Evolutionary conservation across 176 grass and related monocot genomes (phyloP), one percentile per base, ranked within the genome.

Genomic region (Avena insularis): DNA sequence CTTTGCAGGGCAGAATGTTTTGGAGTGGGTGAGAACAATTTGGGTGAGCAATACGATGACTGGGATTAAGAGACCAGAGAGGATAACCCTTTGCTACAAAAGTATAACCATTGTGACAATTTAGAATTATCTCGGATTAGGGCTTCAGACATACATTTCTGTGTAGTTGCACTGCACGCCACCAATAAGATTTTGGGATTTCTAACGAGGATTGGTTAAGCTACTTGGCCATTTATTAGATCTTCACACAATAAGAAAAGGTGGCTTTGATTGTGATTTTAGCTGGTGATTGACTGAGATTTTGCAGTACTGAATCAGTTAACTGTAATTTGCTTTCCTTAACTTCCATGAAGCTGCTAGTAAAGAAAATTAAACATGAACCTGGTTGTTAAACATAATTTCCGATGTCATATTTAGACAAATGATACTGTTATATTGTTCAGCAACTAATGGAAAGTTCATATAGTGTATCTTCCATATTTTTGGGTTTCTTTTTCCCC

Each of bases 231-330:
- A 17, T 82, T 82, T 50, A 12, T 71, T 79, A 72, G 8, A 51
- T 82, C 20, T 31, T 61, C 15, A 77, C 20, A 80, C 16, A 21
- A 86, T 20, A 60, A 51, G 56, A 78, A 59, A 51, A 61, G 10
- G 67, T 62, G 46, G 29, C 10, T 86, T 51, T 55, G 25, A 82
- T 49, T 77, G 59, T 43, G 71, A 60, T 82, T 55, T 82, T 90
- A 51, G 27, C 49, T 50, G 53, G 76, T 61, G 50, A 61, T 14
- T 70, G 43, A 45, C 4, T 14, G 9, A 31, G 50, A 3, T 62
- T 71, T 81, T 85, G 67, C 36, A 48, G 33, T 65, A 55, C n/a
- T 90, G 9, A 9, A 14, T 69, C 63, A 64, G 15, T 90, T 9
- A 12, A 81, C 14, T 77, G 17, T 86, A 17, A 49, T 63, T 83